A percentile compares a stretch with the other conserved stretches of the same genome.
Evolutionary conservation across 768 basidiomycete genomes (phyloP).

Genomic region (Infundibulicybe gibba): DNA sequence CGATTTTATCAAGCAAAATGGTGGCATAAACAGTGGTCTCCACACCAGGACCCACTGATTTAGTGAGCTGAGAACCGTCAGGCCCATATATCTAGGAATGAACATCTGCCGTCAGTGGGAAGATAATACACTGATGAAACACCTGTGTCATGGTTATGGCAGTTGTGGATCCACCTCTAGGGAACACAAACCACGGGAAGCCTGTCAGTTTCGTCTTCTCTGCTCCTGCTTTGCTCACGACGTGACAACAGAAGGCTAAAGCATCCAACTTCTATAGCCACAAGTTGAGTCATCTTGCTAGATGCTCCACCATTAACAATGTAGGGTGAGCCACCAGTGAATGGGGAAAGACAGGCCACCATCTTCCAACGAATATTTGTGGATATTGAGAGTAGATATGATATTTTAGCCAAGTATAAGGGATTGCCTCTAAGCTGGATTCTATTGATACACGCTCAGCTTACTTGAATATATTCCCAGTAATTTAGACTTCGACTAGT

Average conservation of each 20-base stretch:
- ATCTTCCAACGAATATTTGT: slow-evolving; percentile 24
- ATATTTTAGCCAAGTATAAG: slow-evolving; percentile 17
- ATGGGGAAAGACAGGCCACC: slow-evolving; percentile 26
- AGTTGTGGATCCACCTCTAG: slow-evolving; percentile 21
- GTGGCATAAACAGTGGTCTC: slow-evolving; percentile 23
- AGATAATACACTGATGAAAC: too few species aligned
- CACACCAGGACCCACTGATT: slow-evolving; percentile 17
- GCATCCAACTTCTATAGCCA: slow-evolving; percentile 25
- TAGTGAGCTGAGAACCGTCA: slow-evolving; percentile 19
- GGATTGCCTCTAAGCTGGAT: not conserved
- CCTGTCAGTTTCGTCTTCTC: slow-evolving; percentile 23
- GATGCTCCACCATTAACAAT: slow-evolving; percentile 24
- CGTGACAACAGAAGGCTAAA: slow-evolving; percentile 24
- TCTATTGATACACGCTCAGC: not conserved
- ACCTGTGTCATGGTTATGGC: slow-evolving; percentile 8
- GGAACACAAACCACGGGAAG: slow-evolving; percentile 25
- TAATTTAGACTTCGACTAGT: slow-evolving; percentile 23
- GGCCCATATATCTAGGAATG: slow-evolving; percentile 22
- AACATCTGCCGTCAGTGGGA: not conserved
- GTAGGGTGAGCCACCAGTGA: slow-evolving; percentile 20
- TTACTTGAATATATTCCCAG: slow-evolving; percentile 25
- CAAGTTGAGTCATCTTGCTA: slow-evolving; percentile 23
- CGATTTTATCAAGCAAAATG: slow-evolving; percentile 23
- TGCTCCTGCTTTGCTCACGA: slow-evolving; percentile 21
- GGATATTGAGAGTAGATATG: slow-evolving; percentile 26